phyloP scores from a whole-genome alignment of 169 alveolate genomes.

The Plasmodium cynomolgi region DNA sequence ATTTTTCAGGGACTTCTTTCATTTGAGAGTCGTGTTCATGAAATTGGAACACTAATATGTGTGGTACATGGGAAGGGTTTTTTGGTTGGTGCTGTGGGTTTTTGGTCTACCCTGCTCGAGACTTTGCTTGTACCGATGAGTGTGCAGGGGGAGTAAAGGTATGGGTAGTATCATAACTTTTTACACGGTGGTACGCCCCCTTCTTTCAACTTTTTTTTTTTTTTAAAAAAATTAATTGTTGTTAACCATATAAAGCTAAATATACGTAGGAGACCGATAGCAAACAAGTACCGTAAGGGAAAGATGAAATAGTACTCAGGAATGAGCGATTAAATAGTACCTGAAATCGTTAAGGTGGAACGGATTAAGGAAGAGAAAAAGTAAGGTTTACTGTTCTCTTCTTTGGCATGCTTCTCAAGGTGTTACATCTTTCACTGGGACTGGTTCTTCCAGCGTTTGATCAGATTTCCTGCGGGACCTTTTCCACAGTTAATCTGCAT shows the following conservation, averaged over 20 bases:
- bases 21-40: constrained; percentile 79
- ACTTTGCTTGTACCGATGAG: not conserved
- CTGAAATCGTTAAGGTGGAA: constrained; percentile 92
- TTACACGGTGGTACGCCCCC: not conserved
- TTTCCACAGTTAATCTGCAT: not conserved
- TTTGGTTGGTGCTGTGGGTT: constrained; percentile 56
- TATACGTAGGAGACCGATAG: constrained; percentile 93
- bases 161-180: not conserved
- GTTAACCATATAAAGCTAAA: constrained; percentile 92
- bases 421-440: not conserved
- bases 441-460: not conserved
- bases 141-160: not conserved
- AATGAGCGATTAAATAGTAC: constrained; percentile 90
- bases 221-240: not conserved
- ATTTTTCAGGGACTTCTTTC: constrained; percentile 7
- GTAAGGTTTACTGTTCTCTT: constrained; percentile 32
- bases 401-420: not conserved
- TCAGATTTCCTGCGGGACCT: not conserved
- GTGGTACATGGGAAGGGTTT: constrained; percentile 11
- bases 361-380: constrained; percentile 85
- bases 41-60: constrained; percentile 89
- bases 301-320: constrained; percentile 93
- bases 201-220: not conserved
- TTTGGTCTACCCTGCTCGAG: not conserved
- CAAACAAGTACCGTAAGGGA: constrained; percentile 95